Conservation (phyloP, 2,329 filamentous ascomycete species). For the Alternaria sp. region DNA sequence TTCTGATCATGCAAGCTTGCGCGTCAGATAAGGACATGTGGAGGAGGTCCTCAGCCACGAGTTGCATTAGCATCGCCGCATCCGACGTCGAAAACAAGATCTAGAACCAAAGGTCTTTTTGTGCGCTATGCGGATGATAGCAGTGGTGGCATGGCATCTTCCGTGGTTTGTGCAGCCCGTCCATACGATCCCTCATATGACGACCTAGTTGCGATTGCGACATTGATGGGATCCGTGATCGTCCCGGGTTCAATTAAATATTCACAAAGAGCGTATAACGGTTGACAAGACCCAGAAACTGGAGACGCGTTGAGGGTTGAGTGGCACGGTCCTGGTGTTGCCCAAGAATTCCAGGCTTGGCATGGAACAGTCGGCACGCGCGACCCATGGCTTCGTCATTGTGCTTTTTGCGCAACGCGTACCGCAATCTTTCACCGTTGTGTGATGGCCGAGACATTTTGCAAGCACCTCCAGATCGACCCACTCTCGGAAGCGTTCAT, state of each 20-base stretch:
- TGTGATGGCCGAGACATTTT: neutral
- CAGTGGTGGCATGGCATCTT: neutral
- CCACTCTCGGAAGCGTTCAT: neutral
- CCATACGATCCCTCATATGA: neutral
- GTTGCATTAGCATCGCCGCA: neutral
- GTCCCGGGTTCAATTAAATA: neutral
- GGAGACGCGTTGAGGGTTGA: neutral
- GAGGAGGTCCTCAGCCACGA: neutral
- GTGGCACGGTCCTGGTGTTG: neutral
- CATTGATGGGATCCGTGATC: neutral
- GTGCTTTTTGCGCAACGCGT: neutral
- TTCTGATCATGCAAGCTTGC: neutral
- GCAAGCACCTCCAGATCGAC: constrained; percentile 1
- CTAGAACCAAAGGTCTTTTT: neutral
- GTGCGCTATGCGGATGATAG: neutral
- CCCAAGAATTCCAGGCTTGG: constrained; percentile 1
- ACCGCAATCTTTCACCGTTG: neutral
- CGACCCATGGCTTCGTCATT: neutral
- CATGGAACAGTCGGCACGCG: neutral
- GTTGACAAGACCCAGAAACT: neutral
- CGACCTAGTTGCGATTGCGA: neutral
- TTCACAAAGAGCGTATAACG: neutral
- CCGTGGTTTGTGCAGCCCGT: neutral
- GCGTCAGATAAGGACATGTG: neutral
- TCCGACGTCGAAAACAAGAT: neutral